Evolutionary conservation across 352 stramenopile species (phyloP).

Genomic region (Globisporangium mamillatum): DNA sequence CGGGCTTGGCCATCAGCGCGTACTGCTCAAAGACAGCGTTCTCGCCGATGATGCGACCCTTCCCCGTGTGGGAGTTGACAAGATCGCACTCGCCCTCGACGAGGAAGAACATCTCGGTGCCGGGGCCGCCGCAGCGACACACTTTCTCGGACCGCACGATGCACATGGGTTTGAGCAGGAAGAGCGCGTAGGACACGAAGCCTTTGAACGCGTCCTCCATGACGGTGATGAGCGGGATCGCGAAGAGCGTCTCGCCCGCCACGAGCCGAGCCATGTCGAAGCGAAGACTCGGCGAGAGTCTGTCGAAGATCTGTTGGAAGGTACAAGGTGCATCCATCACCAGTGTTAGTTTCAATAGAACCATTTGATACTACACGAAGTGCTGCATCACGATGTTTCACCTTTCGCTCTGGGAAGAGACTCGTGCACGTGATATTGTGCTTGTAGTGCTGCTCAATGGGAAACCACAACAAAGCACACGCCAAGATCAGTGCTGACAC

Average conservation of each 20-base stretch:
- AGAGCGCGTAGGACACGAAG: conserved; percentile 86
- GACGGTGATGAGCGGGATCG: conserved; percentile 79
- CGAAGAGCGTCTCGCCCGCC: conserved; percentile 68
- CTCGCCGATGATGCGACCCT: conserved; percentile 57
- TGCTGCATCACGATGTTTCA: conserved; percentile 13
- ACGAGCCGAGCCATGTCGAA: conserved; percentile 82
- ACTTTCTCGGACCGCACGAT: conserved; percentile 71
- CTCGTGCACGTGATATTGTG: conserved; percentile 65
- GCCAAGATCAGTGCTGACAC: conserved; percentile 5
- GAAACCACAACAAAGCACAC: neutral
- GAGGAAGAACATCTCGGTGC: conserved; percentile 82
- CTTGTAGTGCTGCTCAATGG: conserved; percentile 56
- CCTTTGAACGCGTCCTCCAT: conserved; percentile 89
- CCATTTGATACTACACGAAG: neutral
- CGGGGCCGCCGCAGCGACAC: conserved; percentile 64
- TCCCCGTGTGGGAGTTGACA: conserved; percentile 59
- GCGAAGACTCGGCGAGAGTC: conserved; percentile 72
- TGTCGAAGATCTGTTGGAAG: conserved; percentile 66
- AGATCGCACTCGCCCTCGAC: conserved; percentile 83
- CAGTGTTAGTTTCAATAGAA: no score
- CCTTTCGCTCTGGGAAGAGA: conserved; percentile 81
- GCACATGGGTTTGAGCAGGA: conserved; percentile 74
- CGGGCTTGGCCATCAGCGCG: conserved; percentile 59
- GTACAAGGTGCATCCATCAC: neutral
- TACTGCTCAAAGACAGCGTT: conserved; percentile 85